Evolutionary conservation across 2,329 filamentous ascomycete genomes (phyloP), one percentile per base, ranked within the genome.

Genomic region (Aspergillus phoenicis): DNA sequence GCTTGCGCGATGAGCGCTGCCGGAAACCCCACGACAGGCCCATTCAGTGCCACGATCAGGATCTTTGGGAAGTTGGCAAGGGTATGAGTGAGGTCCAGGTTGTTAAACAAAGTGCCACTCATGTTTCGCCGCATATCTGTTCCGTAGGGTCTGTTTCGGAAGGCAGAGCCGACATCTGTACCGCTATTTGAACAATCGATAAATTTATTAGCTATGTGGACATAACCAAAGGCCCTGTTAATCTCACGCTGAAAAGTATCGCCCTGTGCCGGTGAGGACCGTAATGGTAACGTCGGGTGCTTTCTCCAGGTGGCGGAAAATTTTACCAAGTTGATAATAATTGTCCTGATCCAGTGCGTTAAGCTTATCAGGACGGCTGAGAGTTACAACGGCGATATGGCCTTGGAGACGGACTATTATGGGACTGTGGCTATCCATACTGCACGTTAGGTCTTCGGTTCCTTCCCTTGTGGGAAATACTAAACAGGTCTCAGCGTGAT

Each of bases 31-130:
- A 99, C 84, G 10, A 88, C 93, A 4, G 95, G 95, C 2, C 94
- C 95, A 79, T 98, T 98, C 67, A 98, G 88, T 0, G 91, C 95
- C 0, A 89, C 89, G 62, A 98, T 85, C 24, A 98, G 90, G 78
- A 98, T 90, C 80, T 98, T 97, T 70, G 93, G 91, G 79, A 98
- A 94, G 11, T 88, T 89, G 82, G 94, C 93, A 81, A 98, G 97
- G 69, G 91, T 89, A 69, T 91, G 89, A 2, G 93, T 95, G 70
- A 91, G 85, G 83, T 96, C 91, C 59, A 97, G 85, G 82, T 98
- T 98, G 83, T 89, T 83, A 10, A 91, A 89, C 78, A 98, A 96
- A 72, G 75, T 81, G 56, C 84, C 83, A 38, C 96, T 85, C 80
- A 87, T 88, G 67, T 86, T 82, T n/a, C 80, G 80, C 63, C 83